Evolutionary conservation across 352 stramenopile genomes (phyloP).

Genomic region (Phytophthora crassamura): DNA sequence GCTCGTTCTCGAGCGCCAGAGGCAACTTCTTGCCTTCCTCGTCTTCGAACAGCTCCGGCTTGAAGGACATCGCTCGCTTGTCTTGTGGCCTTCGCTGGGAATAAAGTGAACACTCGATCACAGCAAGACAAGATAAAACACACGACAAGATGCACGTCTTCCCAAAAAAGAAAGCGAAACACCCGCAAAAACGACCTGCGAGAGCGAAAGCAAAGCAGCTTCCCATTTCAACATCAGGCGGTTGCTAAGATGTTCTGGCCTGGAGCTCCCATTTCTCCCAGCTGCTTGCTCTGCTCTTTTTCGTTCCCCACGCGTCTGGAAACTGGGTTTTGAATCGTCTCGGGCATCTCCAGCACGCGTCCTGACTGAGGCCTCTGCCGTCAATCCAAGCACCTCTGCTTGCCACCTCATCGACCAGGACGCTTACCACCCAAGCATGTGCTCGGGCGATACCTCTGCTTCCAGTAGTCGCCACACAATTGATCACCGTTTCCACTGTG

Average conservation of each 20-base stretch:
- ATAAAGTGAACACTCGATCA: constrained; percentile 15
- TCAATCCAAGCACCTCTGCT: not conserved
- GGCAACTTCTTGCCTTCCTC: constrained; percentile 73
- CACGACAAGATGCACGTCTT: not conserved
- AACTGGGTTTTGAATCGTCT: no score
- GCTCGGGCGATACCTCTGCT: not conserved
- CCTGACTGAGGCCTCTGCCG: not conserved
- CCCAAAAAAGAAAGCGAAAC: constrained; percentile 38
- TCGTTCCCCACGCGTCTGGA: not conserved
- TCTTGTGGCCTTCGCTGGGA: not conserved
- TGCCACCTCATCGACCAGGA: constrained; percentile 6
- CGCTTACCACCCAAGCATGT: not conserved
- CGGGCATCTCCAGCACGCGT: not conserved
- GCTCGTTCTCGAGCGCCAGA: constrained; percentile 79
- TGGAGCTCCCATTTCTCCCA: constrained; percentile 1
- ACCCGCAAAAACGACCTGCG: constrained; percentile 18
- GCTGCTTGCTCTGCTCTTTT: not conserved
- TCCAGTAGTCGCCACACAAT: not conserved
- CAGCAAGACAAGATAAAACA: constrained; percentile 12
- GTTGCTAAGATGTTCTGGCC: constrained; percentile 10
- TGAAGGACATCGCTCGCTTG: constrained; percentile 68
- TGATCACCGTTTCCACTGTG: no score
- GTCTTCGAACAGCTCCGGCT: constrained; percentile 71
- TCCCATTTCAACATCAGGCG: constrained; percentile 22
- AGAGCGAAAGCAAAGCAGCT: not conserved